Evolutionary conservation across 768 basidiomycete genomes (phyloP), one percentile per base, ranked within the genome.

Genomic region (Galerina sulciceps): DNA sequence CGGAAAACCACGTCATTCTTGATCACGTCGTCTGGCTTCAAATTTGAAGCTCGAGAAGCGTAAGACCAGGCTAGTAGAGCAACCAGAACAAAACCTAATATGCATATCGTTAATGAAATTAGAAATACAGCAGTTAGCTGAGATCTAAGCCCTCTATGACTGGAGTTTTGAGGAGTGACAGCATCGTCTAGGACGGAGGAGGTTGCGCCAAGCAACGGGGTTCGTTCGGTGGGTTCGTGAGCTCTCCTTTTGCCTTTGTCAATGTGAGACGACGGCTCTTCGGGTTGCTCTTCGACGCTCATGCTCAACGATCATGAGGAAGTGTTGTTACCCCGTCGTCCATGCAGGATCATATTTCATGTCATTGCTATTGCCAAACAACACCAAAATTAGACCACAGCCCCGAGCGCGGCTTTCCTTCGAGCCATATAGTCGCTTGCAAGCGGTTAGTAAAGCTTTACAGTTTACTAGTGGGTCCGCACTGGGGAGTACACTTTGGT

Each of bases 1-100:
- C 77, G 70, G 44, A 89, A 72, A 10, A 84, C 78, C 14, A 92
- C 65, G 17, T 82, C 82, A 13, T 79, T 74, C 38, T 83, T 73
- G 36, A 91, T 68, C 53, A 91, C 69, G 61, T 85, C 83, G 60
- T 90, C 81, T 11, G 86, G 78, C 2, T 85, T 81, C 14, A 85
- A 65, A 55, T 72, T 69, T 13, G 84, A 79, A 0, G 82, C 83
- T 34, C 78, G 78, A 15, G 87, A 76, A 17, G 86, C 84, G 64
- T 90, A 92, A 3, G 86, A 85, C 76, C 84, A 89, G 5, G 84
- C 87, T 9, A 91, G 73, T 15, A 89, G 64, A 3, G 75, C 78
- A 10, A 85, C 44, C 3, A 79, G 49, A 13, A 81, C 64, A 38
- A 85, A 75, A 3, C 77, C 31, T 17, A 83, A 22, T 41, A 87